Evolutionary conservation across 164 flowering plant genomes (phyloP), one percentile per base, ranked within the genome.

Genomic region (Kalanchoe fedtschenkoi): DNA sequence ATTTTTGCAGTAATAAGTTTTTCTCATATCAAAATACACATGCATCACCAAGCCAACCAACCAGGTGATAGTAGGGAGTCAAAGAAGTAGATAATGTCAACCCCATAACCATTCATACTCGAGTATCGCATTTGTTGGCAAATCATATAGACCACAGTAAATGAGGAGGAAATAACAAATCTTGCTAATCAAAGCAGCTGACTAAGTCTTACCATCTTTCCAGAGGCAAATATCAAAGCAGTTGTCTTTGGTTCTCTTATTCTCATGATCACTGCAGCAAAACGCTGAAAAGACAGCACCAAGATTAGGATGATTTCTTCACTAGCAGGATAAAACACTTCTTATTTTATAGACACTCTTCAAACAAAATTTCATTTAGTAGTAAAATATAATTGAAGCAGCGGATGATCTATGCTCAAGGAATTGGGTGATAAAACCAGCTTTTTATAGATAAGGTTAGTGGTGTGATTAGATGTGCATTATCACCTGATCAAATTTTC

Each of bases 221-320:
- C 96, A 34, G 97, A 88, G 57, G 97, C 91, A 78, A 91, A 91
- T 59, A 91, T 88, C 60, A 88, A 69, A 7, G 96, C 95, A 1
- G 97, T 91, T 9, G 97, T 91, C 70, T 86, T 88, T 24, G 97
- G 95, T 26, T 88, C 92, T 68, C 95, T 80, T 56, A 90, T 86
- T 65, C 95, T 79, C 97, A 90, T 90, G 37, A 88, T 90, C 3
- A 88, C 89, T 29, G 97, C 97, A 71, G 97, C 95, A 77, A 88
- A 90, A 78, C 97, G 97, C 92, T 87, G 89, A 30, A 69, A 54
- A 28, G 57, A 41, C 26, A 46, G 26, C 3, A 8, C 10, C 21
- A 10, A 5, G 66, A 61, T 30, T 17, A 35, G 4, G 32, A 4
- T 63, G 16, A 33, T 60, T 19, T 26, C 21, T 5, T 19, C 28